Percentiles rank a stretch among this genome's conserved stretches.
phyloP scores from a whole-genome alignment of 2,329 filamentous ascomycete genomes.

The Onygena corvina region DNA sequence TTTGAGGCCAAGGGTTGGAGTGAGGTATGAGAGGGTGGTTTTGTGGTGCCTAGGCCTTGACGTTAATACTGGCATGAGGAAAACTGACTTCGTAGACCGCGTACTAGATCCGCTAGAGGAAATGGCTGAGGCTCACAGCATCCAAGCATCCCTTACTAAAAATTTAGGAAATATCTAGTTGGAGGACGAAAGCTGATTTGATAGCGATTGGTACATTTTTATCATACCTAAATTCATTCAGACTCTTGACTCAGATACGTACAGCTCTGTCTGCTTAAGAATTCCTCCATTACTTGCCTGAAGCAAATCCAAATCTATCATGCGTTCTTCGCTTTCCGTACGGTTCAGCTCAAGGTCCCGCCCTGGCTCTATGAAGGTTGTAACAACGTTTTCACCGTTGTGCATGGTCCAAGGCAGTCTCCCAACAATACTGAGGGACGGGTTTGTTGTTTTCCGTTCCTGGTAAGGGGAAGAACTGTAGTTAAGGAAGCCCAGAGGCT shows the following conservation, averaged over 20 bases:
- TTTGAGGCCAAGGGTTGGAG: too few species aligned
- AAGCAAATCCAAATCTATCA: slow-evolving; percentile 4
- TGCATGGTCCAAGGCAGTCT: slow-evolving; percentile 7
- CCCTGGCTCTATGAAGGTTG: slow-evolving; percentile 7
- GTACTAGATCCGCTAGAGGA: too few species aligned
- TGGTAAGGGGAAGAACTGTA: background rate
- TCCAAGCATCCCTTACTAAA: too few species aligned
- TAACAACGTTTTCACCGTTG: slow-evolving; percentile 10
- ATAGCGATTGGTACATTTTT: too few species aligned
- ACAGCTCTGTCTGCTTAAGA: slow-evolving; percentile 10
- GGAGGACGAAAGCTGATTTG: too few species aligned
- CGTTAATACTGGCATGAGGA: too few species aligned
- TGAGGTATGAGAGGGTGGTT: too few species aligned
- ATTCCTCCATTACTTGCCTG: slow-evolving; percentile 4
- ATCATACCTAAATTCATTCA: too few species aligned
- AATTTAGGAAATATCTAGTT: too few species aligned
- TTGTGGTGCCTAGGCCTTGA: too few species aligned
- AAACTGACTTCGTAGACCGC: too few species aligned
- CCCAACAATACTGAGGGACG: background rate
- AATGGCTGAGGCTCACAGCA: too few species aligned
- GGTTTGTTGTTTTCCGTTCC: background rate
- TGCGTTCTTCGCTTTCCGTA: slow-evolving; percentile 10
- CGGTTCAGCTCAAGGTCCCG: slow-evolving; percentile 2
- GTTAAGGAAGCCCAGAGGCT: background rate
- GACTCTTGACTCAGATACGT: slow-evolving; percentile 7